These are phyloP conservation scores for Suillus alpinus DNA, from an alignment of 768 basidiomycete genomes.

Conservation along the genomic window DNA sequence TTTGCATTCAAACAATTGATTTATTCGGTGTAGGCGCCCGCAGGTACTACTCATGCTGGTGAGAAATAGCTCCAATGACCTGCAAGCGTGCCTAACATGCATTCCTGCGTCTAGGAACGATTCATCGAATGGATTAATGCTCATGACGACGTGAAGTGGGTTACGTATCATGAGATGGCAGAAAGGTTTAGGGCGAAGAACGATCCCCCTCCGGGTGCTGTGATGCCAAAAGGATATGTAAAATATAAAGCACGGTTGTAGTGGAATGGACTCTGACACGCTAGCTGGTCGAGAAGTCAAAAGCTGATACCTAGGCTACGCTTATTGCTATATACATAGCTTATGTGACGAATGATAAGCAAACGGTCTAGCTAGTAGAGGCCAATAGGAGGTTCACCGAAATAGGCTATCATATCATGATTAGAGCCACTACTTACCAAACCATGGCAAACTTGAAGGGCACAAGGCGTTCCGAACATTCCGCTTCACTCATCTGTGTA, in stretches of 20 bases:
- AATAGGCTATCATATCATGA: neutral
- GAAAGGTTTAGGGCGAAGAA: constrained; percentile 56
- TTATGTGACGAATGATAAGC: neutral
- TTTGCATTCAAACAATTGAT: neutral
- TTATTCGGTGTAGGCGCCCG: constrained; percentile 38
- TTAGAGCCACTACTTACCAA: neutral
- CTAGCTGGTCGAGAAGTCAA: neutral
- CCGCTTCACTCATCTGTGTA: constrained; percentile 1
- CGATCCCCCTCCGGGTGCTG: constrained; percentile 45
- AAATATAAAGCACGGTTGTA: constrained; percentile 7
- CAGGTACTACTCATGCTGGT: constrained; percentile 71
- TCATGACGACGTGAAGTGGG: constrained; percentile 69
- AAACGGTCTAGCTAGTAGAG: neutral
- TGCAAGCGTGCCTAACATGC: neutral
- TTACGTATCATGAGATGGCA: constrained; percentile 66
- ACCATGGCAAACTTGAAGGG: neutral
- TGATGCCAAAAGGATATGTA: constrained; percentile 50
- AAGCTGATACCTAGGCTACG: neutral
- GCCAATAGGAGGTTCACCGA: neutral
- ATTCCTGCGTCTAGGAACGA: constrained; percentile 43
- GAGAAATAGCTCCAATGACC: constrained; percentile 17
- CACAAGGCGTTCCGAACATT: neutral
- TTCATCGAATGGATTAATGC: constrained; percentile 76
- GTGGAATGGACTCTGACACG: neutral
- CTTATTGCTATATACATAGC: neutral